Evolutionary conservation across 805 yeast species (phyloP).

Genomic region (Schizosaccharomyces japonicus): DNA sequence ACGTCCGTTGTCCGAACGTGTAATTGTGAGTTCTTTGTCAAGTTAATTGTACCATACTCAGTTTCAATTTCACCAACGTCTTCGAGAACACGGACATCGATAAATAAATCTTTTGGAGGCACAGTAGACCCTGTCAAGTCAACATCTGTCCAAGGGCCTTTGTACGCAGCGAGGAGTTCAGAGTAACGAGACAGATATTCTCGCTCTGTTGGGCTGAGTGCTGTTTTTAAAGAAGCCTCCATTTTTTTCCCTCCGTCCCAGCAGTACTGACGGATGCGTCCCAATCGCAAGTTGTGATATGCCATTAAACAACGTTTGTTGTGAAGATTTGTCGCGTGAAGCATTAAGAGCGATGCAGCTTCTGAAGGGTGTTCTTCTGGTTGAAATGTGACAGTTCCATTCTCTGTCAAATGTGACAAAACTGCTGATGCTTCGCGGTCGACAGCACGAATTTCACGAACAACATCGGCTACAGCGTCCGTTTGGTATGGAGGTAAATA

Average conservation of each 20-base stretch:
- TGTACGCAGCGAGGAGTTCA: slow-evolving; percentile 48
- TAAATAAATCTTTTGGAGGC: slow-evolving; percentile 79
- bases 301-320: slow-evolving; percentile 79
- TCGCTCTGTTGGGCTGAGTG: slow-evolving; percentile 50
- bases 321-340: slow-evolving; percentile 55
- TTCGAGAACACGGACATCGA: slow-evolving; percentile 76
- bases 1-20: slow-evolving; percentile 87
- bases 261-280: slow-evolving; percentile 35
- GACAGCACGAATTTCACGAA: slow-evolving; percentile 37
- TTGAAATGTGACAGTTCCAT: slow-evolving; percentile 9
- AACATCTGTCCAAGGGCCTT: slow-evolving; percentile 55
- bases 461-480: slow-evolving; percentile 41
- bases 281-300: slow-evolving; percentile 50
- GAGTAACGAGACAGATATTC: slow-evolving; percentile 51
- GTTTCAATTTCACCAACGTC: slow-evolving; percentile 96
- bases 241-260: slow-evolving; percentile 27
- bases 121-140: slow-evolving; percentile 73
- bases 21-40: slow-evolving; percentile 82
- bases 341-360: slow-evolving; percentile 23
- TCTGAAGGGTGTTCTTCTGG: slow-evolving; percentile 14
- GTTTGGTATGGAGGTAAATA: slow-evolving; percentile 46
- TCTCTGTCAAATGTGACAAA: slow-evolving; percentile 11
- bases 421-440: slow-evolving; percentile 28
- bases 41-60: slow-evolving; percentile 70
- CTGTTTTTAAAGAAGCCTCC: slow-evolving; percentile 13